A percentile compares a stretch with the other conserved stretches of the same genome.
phyloP scores from a whole-genome alignment of 1,139 yeast genomes.

The Spathaspora sp. region DNA sequence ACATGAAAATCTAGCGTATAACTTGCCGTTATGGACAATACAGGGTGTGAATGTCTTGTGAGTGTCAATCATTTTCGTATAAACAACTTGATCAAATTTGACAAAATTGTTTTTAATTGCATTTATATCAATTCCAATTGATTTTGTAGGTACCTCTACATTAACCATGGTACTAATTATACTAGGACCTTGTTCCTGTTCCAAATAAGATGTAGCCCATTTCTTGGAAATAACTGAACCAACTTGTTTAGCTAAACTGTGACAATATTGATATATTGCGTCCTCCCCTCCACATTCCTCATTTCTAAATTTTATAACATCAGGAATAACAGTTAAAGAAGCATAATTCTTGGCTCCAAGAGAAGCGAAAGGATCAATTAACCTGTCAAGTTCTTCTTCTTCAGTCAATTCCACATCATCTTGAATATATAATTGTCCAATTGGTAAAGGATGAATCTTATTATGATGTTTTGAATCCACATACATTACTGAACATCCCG shows the following conservation, averaged over 20 bases:
- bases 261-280: conserved; percentile 48
- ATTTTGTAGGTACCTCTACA: conserved; percentile 38
- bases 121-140: conserved; percentile 14
- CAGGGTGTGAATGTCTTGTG: conserved; percentile 50
- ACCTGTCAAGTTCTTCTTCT: conserved; percentile 26
- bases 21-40: conserved; percentile 37
- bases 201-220: conserved; percentile 38
- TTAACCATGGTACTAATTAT: conserved; percentile 32
- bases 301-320: conserved; percentile 52
- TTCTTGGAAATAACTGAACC: conserved; percentile 34
- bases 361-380: conserved; percentile 39
- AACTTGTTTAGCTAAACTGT: conserved; percentile 42
- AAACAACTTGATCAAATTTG: conserved; percentile 10
- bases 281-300: conserved; percentile 63
- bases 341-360: conserved; percentile 38
- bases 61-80: conserved; percentile 13
- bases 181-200: conserved; percentile 25
- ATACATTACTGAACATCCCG: conserved; percentile 60
- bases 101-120: conserved; percentile 12
- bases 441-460: conserved; percentile 56
- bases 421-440: conserved; percentile 45
- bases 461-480: conserved; percentile 53
- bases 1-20: conserved; percentile 55
- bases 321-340: conserved; percentile 22
- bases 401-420: conserved; percentile 19